These are phyloP conservation scores for Glycyrrhiza uralensis DNA, from an alignment of 306 rosid species.

Conservation along the genomic window DNA sequence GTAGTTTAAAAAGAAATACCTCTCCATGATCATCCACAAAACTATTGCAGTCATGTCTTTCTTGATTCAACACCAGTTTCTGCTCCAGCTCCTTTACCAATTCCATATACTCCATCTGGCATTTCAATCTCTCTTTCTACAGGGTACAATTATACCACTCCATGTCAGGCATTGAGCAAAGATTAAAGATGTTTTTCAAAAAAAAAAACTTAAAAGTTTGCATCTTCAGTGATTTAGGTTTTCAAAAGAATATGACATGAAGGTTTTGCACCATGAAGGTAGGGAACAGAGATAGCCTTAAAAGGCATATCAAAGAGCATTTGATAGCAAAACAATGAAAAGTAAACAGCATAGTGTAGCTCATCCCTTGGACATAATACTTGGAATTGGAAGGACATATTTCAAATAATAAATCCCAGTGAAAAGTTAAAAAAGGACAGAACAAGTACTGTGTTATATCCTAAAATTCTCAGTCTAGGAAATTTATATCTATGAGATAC, in stretches of 20 bases:
- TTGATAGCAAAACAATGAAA: background rate
- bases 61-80: conserved; percentile 81
- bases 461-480: background rate
- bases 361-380: conserved; percentile 7
- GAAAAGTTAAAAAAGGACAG: background rate
- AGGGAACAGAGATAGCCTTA: background rate
- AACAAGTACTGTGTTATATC: background rate
- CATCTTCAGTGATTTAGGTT: conserved; percentile 5
- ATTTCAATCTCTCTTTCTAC: conserved; percentile 86
- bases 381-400: conserved; percentile 4
- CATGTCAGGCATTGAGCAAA: conserved; percentile 14
- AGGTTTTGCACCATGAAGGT: background rate
- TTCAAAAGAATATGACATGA: background rate
- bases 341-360: background rate
- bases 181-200: background rate
- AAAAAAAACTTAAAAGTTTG: background rate
- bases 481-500: background rate
- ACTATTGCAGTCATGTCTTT: conserved; percentile 45
- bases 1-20: conserved; percentile 49
- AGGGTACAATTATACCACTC: conserved; percentile 22
- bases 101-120: conserved; percentile 98
- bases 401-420: background rate
- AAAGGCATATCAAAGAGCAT: background rate
- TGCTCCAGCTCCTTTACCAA: conserved; percentile 91
- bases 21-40: conserved; percentile 42